phyloP scores from a whole-genome alignment of 2,329 filamentous ascomycete genomes.

The Aspergillus amoenus region DNA sequence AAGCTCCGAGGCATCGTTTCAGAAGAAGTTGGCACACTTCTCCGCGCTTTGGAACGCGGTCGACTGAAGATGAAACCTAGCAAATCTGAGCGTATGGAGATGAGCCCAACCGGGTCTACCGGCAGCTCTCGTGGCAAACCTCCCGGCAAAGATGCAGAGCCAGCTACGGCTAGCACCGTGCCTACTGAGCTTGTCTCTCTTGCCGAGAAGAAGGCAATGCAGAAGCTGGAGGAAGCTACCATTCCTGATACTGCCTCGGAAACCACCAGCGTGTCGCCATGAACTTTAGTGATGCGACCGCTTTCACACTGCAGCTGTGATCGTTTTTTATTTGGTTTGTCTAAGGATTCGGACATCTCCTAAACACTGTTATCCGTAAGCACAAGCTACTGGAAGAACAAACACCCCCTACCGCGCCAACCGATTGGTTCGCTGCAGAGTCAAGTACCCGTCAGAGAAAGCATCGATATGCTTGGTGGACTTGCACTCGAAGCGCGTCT shows the following conservation, averaged over 20 bases:
- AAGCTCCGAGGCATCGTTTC: slow-evolving; percentile 39
- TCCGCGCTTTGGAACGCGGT: slow-evolving; percentile 38
- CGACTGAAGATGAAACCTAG: slow-evolving; percentile 36
- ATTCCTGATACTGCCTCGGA: slow-evolving; percentile 26
- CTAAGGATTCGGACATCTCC: not conserved
- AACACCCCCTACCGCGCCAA: not conserved
- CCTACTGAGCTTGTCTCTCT: slow-evolving; percentile 26
- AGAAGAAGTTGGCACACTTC: slow-evolving; percentile 34
- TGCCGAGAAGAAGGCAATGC: slow-evolving; percentile 9
- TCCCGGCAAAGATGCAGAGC: slow-evolving; percentile 19
- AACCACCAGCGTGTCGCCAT: slow-evolving; percentile 20
- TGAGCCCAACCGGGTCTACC: slow-evolving; percentile 36
- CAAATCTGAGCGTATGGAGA: slow-evolving; percentile 29
- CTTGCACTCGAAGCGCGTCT: not conserved
- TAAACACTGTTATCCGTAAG: not conserved
- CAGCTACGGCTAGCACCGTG: slow-evolving; percentile 23
- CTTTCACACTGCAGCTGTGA: slow-evolving; percentile 16
- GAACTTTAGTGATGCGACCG: slow-evolving; percentile 1
- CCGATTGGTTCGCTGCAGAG: not conserved
- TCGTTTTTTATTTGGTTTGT: not conserved
- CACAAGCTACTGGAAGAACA: not conserved
- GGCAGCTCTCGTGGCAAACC: slow-evolving; percentile 21
- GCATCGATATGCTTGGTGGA: not conserved
- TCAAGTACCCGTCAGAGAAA: not conserved
- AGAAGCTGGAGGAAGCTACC: slow-evolving; percentile 20